Conservation (phyloP, 2,329 filamentous ascomycete genomes). For the Aspergillus sp. region DNA sequence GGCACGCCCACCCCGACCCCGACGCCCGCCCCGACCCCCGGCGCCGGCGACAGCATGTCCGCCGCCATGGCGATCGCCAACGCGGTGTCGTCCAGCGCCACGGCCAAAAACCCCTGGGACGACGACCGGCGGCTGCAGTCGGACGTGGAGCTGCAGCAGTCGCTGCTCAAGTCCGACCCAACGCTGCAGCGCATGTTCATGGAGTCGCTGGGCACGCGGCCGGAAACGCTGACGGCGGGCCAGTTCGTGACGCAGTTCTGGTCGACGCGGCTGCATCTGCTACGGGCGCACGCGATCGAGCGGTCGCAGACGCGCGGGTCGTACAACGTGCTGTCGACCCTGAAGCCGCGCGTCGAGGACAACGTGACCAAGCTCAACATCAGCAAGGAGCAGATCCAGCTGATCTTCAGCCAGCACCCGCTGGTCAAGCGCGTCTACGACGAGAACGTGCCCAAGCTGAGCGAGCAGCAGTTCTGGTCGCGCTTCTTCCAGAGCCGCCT, state of each 20-base stretch:
- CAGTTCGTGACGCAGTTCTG: slow-evolving; percentile 93
- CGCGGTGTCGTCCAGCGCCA: slow-evolving; percentile 55
- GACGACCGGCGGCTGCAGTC: slow-evolving; percentile 75
- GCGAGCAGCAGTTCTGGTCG: slow-evolving; percentile 83
- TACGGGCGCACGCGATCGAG: slow-evolving; percentile 89
- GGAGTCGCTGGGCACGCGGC: slow-evolving; percentile 79
- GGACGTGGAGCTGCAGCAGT: slow-evolving; percentile 82
- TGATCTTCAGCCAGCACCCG: slow-evolving; percentile 91
- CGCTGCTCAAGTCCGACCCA: slow-evolving; percentile 77
- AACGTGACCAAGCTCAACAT: slow-evolving; percentile 78
- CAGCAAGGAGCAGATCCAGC: slow-evolving; percentile 85
- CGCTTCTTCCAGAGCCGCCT: slow-evolving; percentile 89
- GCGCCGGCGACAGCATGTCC: slow-evolving; percentile 51
- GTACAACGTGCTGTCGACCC: slow-evolving; percentile 89
- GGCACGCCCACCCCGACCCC: slow-evolving; percentile 35
- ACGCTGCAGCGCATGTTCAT: slow-evolving; percentile 79
- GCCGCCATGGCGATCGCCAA: slow-evolving; percentile 76
- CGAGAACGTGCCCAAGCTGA: slow-evolving; percentile 81
- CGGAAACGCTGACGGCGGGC: slow-evolving; percentile 73
- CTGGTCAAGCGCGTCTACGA: slow-evolving; percentile 88
- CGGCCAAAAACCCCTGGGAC: slow-evolving; percentile 64
- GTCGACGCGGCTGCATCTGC: slow-evolving; percentile 80
- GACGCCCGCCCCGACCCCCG: slow-evolving; percentile 20
- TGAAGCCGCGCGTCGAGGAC: slow-evolving; percentile 76
- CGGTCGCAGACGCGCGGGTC: slow-evolving; percentile 80